Evolutionary conservation across 768 basidiomycete species (phyloP).

Genomic region (Boletus rex-veris): DNA sequence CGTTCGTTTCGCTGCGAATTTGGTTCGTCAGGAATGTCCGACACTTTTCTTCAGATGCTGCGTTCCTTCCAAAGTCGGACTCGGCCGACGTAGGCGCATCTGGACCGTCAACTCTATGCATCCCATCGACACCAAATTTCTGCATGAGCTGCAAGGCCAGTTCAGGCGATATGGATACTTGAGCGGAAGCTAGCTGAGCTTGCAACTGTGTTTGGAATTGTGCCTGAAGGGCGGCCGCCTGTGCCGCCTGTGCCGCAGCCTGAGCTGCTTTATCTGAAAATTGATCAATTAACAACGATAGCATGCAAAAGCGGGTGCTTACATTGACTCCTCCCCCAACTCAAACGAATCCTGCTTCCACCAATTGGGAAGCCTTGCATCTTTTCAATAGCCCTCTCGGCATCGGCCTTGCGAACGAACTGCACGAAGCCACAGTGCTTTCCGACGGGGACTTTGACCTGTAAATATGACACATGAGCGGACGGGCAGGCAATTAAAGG

Average conservation of each 20-base stretch:
- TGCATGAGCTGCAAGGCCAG: constrained; percentile 62
- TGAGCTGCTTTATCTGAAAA: constrained; percentile 81
- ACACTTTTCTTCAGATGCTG: constrained; percentile 23
- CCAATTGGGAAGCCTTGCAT: constrained; percentile 97
- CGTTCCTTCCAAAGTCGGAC: constrained; percentile 15
- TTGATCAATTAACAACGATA: constrained; percentile 1
- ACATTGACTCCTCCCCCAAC: constrained; percentile 96
- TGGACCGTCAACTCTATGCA: constrained; percentile 23
- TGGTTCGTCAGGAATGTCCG: constrained; percentile 21
- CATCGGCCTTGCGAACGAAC: constrained; percentile 88
- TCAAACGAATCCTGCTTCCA: constrained; percentile 84
- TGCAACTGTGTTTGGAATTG: constrained; percentile 39
- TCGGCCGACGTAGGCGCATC: constrained; percentile 9
- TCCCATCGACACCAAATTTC: constrained; percentile 46
- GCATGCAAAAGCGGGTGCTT: not conserved
- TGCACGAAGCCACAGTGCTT: constrained; percentile 97
- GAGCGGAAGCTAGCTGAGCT: constrained; percentile 26
- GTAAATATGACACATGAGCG: constrained; percentile 6
- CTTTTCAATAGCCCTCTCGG: constrained; percentile 89
- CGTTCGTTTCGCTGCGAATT: constrained; percentile 13
- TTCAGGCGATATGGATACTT: constrained; percentile 47
- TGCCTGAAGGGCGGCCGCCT: constrained; percentile 65
- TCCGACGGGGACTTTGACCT: constrained; percentile 96
- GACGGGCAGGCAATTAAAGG: not conserved
- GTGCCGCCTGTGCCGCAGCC: constrained; percentile 80